phyloP scores from a whole-genome alignment of 331 rosid genomes.

The Quercus lobata region DNA sequence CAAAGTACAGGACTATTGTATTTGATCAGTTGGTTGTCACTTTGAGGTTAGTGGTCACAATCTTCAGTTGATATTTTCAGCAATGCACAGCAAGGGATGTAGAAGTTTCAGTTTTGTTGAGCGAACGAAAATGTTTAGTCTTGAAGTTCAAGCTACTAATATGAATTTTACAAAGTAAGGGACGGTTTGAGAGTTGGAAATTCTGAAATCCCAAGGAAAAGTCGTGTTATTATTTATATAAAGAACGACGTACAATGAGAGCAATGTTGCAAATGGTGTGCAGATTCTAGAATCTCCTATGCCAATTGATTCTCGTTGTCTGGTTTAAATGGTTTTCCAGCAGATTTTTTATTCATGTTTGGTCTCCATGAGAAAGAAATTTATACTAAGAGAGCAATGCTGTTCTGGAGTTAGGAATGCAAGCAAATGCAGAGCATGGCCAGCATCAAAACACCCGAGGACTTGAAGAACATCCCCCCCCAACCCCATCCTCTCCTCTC shows the following conservation, averaged over 20 bases:
- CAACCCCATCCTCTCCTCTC: not conserved
- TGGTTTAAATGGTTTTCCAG: not conserved
- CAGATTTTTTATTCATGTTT: not conserved
- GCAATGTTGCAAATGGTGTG: not conserved
- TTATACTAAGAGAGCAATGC: not conserved
- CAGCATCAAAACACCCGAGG: not conserved
- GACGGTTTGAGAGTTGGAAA: not conserved
- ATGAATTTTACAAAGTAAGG: not conserved
- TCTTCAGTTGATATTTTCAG: constrained; percentile 13
- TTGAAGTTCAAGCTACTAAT: not conserved
- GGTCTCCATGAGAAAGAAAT: not conserved
- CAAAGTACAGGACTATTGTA: constrained; percentile 4
- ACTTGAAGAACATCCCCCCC: not conserved
- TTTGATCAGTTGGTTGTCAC: constrained; percentile 13
- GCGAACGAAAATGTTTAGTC: not conserved
- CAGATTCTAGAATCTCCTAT: not conserved
- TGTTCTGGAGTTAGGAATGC: constrained; percentile 12
- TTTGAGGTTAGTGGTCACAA: constrained; percentile 38
- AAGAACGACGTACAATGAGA: not conserved
- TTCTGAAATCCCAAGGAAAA: not conserved
- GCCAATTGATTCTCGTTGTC: not conserved
- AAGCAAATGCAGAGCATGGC: constrained; percentile 9
- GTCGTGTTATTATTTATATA: not conserved
- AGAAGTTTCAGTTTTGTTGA: constrained; percentile 9
- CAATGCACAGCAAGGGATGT: not conserved